phyloP scores from a whole-genome alignment of 2,329 filamentous ascomycete species.

The Xylogone sp. region DNA sequence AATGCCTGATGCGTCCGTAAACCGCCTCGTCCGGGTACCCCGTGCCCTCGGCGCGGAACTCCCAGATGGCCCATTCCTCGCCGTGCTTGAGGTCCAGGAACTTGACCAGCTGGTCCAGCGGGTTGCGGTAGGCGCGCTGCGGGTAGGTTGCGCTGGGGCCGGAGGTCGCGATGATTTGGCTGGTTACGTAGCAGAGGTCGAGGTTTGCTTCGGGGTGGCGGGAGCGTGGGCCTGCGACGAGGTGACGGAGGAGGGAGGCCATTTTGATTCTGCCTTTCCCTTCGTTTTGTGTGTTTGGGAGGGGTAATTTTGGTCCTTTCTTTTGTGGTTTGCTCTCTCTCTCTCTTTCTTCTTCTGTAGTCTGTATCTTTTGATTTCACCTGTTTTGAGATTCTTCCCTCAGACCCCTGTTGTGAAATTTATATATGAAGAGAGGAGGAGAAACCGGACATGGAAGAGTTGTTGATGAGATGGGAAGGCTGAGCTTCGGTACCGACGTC shows the following conservation, averaged over 20 bases:
- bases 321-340: background rate
- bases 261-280: slow-evolving; percentile 32
- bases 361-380: too few relatives aligned
- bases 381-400: too few relatives aligned
- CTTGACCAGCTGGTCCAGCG: slow-evolving; percentile 77
- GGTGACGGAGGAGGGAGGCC: slow-evolving; percentile 80
- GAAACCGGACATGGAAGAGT: too few relatives aligned
- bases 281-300: background rate
- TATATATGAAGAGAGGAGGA: too few relatives aligned
- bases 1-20: slow-evolving; percentile 81
- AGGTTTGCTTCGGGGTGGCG: slow-evolving; percentile 83
- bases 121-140: slow-evolving; percentile 89
- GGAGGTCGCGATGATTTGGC: slow-evolving; percentile 70
- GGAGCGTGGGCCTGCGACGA: slow-evolving; percentile 82
- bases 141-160: slow-evolving; percentile 88
- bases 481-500: background rate
- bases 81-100: slow-evolving; percentile 87
- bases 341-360: too few relatives aligned
- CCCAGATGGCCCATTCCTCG: slow-evolving; percentile 90
- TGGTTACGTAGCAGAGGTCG: slow-evolving; percentile 93
- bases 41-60: slow-evolving; percentile 94
- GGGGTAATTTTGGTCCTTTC: background rate
- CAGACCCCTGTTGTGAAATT: too few relatives aligned
- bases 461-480: background rate
- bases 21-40: slow-evolving; percentile 92